These are phyloP conservation scores for Xerocomus potaroensis DNA, from an alignment of 768 basidiomycete species.

Conservation along the genomic window DNA sequence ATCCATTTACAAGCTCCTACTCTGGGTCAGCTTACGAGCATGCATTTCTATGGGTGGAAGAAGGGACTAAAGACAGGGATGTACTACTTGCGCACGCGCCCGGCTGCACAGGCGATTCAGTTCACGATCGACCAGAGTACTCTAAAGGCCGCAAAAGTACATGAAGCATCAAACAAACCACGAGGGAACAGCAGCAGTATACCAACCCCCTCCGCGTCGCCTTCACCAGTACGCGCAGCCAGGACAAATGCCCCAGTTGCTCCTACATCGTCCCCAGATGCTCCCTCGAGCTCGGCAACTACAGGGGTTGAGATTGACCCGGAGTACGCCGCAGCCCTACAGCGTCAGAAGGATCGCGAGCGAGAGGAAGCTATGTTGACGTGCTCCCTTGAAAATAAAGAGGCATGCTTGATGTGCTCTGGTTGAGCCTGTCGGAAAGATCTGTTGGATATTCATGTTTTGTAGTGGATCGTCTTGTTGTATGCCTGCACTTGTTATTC, in stretches of 20 bases:
- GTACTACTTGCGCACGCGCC: slow-evolving; percentile 94
- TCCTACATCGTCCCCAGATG: slow-evolving; percentile 14
- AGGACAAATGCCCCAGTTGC: slow-evolving; percentile 32
- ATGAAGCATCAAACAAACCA: slow-evolving; percentile 20
- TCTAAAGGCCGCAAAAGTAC: slow-evolving; percentile 51
- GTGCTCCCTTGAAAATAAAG: slow-evolving; percentile 92
- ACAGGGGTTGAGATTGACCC: slow-evolving; percentile 45
- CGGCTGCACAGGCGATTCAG: slow-evolving; percentile 94
- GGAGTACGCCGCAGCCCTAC: slow-evolving; percentile 76
- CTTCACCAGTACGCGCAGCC: slow-evolving; percentile 26
- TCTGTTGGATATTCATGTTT: neutral
- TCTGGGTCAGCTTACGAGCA: slow-evolving; percentile 86
- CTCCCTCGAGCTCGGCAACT: slow-evolving; percentile 15
- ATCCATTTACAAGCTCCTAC: slow-evolving; percentile 89
- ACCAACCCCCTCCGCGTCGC: slow-evolving; percentile 23
- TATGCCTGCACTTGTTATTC: slow-evolving; percentile 4
- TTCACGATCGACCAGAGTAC: slow-evolving; percentile 90
- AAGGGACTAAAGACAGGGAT: slow-evolving; percentile 98
- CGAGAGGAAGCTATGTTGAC: slow-evolving; percentile 74
- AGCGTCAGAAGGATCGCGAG: slow-evolving; percentile 66
- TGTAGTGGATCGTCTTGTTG: slow-evolving; percentile 3
- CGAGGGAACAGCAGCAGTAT: slow-evolving; percentile 12
- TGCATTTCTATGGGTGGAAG: slow-evolving; percentile 99
- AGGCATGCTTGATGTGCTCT: slow-evolving; percentile 91
- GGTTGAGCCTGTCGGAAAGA: slow-evolving; percentile 39